Percentiles rank a stretch among this genome's conserved stretches.
phyloP scores from a whole-genome alignment of 2,329 filamentous ascomycete species.

The Calonectria pseudoturangicola region DNA sequence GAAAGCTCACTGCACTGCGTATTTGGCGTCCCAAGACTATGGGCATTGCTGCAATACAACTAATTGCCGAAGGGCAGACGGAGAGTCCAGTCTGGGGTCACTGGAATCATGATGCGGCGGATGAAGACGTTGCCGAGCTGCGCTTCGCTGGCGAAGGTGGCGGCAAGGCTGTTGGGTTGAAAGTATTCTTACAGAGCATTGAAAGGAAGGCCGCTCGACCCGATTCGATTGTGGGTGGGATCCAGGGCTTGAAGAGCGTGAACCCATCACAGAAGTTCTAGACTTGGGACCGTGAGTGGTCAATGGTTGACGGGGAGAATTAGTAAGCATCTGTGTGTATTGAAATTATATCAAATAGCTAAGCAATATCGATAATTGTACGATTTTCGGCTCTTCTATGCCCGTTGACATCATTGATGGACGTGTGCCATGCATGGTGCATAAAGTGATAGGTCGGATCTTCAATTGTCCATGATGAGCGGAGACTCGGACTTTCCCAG shows the following conservation, averaged over 20 bases:
- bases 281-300: not conserved
- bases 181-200: slow-evolving; percentile 15
- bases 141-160: not conserved
- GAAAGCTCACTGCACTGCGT: slow-evolving; percentile 5
- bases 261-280: not conserved
- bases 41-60: slow-evolving; percentile 5
- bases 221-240: slow-evolving; percentile 15
- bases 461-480: not conserved
- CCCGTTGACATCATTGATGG: not conserved
- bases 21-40: not conserved
- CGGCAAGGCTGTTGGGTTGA: not conserved
- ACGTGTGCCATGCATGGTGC: not conserved
- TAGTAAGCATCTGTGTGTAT: not conserved
- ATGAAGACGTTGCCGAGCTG: not conserved
- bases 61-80: slow-evolving; percentile 2
- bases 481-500: slow-evolving; percentile 4
- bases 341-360: not conserved
- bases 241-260: not conserved
- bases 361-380: not conserved
- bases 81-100: slow-evolving; percentile 20
- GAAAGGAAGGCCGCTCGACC: not conserved
- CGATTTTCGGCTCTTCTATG: not conserved
- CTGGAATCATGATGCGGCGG: not conserved
- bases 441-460: not conserved
- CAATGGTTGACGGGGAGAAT: not conserved